Conservation (phyloP, 352 stramenopile species). For the Halophytophthora batemanensis region DNA sequence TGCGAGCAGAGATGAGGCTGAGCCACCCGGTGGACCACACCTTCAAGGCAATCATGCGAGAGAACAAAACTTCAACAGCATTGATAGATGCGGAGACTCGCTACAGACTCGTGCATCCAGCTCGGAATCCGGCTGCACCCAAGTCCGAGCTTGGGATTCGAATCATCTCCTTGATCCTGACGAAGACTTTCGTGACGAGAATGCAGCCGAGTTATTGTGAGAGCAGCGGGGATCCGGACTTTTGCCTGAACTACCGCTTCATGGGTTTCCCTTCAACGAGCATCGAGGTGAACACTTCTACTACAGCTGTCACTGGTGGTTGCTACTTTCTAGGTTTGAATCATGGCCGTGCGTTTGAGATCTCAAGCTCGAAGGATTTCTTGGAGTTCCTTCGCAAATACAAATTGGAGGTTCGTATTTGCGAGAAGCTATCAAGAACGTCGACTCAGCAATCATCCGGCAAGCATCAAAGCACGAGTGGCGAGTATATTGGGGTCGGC, state of each 20-base stretch:
- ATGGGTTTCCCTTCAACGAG: constrained; percentile 10
- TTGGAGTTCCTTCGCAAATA: not conserved
- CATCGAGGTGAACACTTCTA: not conserved
- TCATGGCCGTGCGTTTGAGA: not conserved
- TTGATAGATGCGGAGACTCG: too few relatives aligned
- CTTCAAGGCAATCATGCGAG: constrained; percentile 15
- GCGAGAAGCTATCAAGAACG: too few relatives aligned
- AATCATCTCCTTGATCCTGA: constrained; percentile 11
- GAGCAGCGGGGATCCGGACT: not conserved
- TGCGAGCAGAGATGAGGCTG: constrained; percentile 6
- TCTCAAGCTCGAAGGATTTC: not conserved
- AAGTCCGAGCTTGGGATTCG: constrained; percentile 3
- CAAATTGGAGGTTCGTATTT: not conserved
- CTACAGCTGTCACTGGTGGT: constrained; percentile 2
- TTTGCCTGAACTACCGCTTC: constrained; percentile 15
- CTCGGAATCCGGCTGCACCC: not conserved
- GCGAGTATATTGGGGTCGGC: too few relatives aligned
- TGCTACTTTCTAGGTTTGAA: constrained; percentile 7
- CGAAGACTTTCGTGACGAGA: constrained; percentile 14
- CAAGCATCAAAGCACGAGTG: too few relatives aligned
- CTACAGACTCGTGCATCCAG: too few relatives aligned
- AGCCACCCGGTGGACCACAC: constrained; percentile 10
- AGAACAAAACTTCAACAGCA: not conserved
- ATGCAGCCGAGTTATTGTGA: too few relatives aligned
- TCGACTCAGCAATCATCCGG: too few relatives aligned